Evolutionary conservation across 352 stramenopile genomes (phyloP).

Genomic region (Globisporangium ultimum): DNA sequence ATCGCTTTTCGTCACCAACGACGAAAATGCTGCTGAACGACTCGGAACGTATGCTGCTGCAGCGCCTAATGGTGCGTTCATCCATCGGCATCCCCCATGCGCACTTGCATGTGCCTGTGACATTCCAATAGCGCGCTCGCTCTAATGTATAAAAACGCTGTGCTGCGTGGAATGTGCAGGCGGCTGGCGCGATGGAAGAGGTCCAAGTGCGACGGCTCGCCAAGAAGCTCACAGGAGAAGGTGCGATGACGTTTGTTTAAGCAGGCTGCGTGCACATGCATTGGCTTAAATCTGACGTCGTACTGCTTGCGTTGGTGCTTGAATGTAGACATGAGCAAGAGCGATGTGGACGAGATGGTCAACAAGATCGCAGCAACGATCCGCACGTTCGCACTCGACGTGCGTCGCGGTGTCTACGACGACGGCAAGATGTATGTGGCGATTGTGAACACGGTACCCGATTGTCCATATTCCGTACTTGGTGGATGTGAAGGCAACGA

Average conservation of each 20-base stretch:
- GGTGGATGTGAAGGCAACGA: neutral
- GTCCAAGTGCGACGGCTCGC: constrained; percentile 47
- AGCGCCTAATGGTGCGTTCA: constrained; percentile 60
- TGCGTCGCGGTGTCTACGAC: constrained; percentile 76
- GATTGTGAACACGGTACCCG: constrained; percentile 70
- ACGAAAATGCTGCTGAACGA: constrained; percentile 50
- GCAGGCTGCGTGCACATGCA: neutral
- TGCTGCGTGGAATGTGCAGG: constrained; percentile 20
- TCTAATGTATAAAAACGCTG: neutral
- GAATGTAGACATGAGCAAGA: constrained; percentile 35
- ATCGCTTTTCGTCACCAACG: constrained; percentile 1
- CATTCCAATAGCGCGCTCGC: neutral
- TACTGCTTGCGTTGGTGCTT: neutral
- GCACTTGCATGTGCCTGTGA: too few species aligned
- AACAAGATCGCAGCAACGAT: constrained; percentile 55
- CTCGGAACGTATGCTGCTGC: constrained; percentile 70
- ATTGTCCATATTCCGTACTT: neutral
- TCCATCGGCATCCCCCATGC: too few species aligned
- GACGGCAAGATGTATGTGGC: constrained; percentile 80
- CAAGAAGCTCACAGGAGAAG: constrained; percentile 62
- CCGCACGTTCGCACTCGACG: constrained; percentile 64
- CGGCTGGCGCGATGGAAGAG: constrained; percentile 66
- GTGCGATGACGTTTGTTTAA: constrained; percentile 15
- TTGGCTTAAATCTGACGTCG: neutral
- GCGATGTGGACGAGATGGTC: constrained; percentile 66